These are phyloP conservation scores for Neoconidiobolus thromboides DNA, from an alignment of 371 early-diverging fungal genomes.

Conservation along the genomic window DNA sequence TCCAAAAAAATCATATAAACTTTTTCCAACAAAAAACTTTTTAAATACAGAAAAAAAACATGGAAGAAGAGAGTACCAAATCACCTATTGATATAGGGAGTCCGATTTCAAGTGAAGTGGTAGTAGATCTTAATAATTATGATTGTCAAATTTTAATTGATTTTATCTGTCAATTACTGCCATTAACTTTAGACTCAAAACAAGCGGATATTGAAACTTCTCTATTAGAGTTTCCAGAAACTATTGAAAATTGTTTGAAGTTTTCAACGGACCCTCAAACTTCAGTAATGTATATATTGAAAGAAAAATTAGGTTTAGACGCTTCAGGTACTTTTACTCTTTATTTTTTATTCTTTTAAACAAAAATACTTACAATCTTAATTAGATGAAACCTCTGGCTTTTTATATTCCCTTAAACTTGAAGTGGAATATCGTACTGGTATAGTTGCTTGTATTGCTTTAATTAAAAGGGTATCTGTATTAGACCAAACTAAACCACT, in stretches of 20 bases:
- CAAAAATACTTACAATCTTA: background rate
- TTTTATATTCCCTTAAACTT: constrained; percentile 42
- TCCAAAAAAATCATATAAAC: too few species aligned
- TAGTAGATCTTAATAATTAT: background rate
- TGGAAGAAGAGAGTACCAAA: too few species aligned
- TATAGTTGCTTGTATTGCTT: constrained; percentile 61
- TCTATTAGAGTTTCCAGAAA: constrained; percentile 34
- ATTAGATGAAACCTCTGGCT: constrained; percentile 7
- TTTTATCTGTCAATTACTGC: constrained; percentile 36
- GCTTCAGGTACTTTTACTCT: constrained; percentile 16
- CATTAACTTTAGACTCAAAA: constrained; percentile 39
- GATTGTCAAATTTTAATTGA: constrained; percentile 34
- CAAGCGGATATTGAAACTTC: constrained; percentile 22
- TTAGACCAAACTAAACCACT: constrained; percentile 59
- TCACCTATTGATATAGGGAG: too few species aligned
- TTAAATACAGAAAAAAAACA: too few species aligned
- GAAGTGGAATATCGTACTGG: constrained; percentile 54
- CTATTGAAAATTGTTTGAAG: constrained; percentile 35
- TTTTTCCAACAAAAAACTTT: too few species aligned
- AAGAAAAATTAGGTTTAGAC: constrained; percentile 33
- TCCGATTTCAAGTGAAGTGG: too few species aligned
- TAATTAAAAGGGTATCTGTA: constrained; percentile 68
- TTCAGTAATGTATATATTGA: constrained; percentile 48
- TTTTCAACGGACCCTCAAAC: constrained; percentile 47
- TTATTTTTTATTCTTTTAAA: background rate